These are phyloP conservation scores for Pseudotulostoma volvatum DNA, from an alignment of 495 filamentous ascomycete species.

Conservation along the genomic window DNA sequence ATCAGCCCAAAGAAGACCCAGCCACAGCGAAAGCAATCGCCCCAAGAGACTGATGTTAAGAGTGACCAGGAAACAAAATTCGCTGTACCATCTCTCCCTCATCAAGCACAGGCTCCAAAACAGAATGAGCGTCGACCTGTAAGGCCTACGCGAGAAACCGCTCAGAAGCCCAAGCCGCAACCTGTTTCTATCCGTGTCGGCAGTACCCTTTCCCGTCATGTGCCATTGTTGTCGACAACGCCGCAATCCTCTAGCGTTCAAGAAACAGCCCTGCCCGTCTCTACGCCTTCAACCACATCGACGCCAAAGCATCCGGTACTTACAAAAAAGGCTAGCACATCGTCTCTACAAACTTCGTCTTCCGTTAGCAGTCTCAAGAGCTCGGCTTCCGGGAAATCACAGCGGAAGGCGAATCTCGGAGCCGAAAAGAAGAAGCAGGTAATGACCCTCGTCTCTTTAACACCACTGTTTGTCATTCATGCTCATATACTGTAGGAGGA, in stretches of 20 bases:
- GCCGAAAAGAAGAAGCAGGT: conserved; percentile 60
- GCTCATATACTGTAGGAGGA: conserved; percentile 45
- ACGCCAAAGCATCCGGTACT: conserved; percentile 25
- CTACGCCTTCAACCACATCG: conserved; percentile 21
- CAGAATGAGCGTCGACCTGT: conserved; percentile 45
- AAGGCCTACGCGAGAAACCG: conserved; percentile 52
- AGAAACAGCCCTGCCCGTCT: conserved; percentile 36
- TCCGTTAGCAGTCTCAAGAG: conserved; percentile 54
- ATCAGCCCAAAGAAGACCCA: conserved; percentile 23
- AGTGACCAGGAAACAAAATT: conserved; percentile 22
- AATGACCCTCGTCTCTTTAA: conserved; percentile 1
- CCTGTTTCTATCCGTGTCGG: conserved; percentile 69
- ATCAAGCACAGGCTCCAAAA: conserved; percentile 28
- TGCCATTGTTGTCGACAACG: conserved; percentile 29
- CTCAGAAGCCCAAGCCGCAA: conserved; percentile 51
- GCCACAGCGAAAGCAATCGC: conserved; percentile 33
- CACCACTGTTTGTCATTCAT: conserved; percentile 1
- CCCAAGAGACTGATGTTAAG: conserved; percentile 21
- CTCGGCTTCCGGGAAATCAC: conserved; percentile 40
- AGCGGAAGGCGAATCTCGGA: conserved; percentile 43
- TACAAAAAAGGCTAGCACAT: conserved; percentile 50
- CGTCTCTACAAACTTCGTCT: conserved; percentile 47
- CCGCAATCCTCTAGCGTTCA: conserved; percentile 40
- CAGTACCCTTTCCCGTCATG: conserved; percentile 46
- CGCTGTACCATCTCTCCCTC: conserved; percentile 33